These are phyloP conservation scores for Dryas integrifolia DNA, from an alignment of 331 rosid species.

Conservation along the genomic window DNA sequence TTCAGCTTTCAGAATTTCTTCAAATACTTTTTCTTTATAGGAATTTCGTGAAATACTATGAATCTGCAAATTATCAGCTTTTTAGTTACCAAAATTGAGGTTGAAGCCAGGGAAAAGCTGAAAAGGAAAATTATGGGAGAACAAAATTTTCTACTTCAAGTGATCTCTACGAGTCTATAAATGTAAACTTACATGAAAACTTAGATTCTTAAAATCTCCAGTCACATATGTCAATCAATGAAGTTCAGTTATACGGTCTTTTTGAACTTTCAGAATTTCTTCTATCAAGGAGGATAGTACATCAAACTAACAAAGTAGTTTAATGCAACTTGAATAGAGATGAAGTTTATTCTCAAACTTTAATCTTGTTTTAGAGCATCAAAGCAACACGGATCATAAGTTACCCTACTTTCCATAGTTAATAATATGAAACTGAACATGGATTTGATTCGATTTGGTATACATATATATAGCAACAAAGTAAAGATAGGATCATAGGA, in stretches of 20 bases:
- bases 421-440: neutral
- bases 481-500: constrained; percentile 7
- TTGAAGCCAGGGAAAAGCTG: neutral
- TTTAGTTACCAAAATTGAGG: neutral
- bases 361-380: neutral
- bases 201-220: too few relatives aligned
- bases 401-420: neutral
- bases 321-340: neutral
- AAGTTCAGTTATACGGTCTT: neutral
- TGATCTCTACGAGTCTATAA: too few relatives aligned
- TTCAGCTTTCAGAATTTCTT: too few relatives aligned
- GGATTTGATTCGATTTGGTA: neutral
- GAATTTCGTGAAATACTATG: too few relatives aligned
- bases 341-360: neutral
- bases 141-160: neutral
- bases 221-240: neutral
- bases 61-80: neutral
- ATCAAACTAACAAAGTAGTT: neutral
- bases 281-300: neutral
- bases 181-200: too few relatives aligned
- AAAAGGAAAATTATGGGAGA: neutral
- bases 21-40: too few relatives aligned
- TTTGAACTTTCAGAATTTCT: neutral
- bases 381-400: neutral
- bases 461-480: constrained; percentile 10